A percentile compares a stretch with the other conserved stretches of the same genome.
Conservation (phyloP, 2,329 filamentous ascomycete species). For the Pseudopithomyces chartarum region DNA sequence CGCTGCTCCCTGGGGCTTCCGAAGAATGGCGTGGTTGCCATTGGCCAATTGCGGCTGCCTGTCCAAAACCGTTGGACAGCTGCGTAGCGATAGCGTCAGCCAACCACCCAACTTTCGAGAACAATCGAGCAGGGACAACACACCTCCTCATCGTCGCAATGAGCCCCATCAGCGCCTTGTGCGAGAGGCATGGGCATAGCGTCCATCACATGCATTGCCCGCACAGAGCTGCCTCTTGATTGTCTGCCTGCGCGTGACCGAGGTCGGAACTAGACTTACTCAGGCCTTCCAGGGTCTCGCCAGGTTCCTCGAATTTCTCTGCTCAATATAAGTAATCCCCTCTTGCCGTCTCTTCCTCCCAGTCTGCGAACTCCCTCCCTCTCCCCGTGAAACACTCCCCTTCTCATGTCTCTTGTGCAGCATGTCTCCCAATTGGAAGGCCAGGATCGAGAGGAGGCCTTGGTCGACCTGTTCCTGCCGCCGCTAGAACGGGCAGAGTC, state of each 20-base stretch:
- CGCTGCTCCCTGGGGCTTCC: neutral
- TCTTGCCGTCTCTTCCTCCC: constrained; percentile 9
- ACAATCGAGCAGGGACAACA: constrained; percentile 1
- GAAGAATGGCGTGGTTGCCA: neutral
- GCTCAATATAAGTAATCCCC: constrained; percentile 3
- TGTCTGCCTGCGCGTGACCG: neutral
- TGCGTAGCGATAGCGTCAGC: neutral
- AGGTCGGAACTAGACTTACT: constrained; percentile 7
- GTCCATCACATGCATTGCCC: neutral
- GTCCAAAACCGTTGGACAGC: neutral
- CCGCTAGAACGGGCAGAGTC: constrained; percentile 36
- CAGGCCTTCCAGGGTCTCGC: constrained; percentile 2
- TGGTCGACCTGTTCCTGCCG: constrained; percentile 42
- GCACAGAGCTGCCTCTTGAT: neutral
- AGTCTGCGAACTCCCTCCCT: neutral
- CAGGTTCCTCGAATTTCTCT: constrained; percentile 1
- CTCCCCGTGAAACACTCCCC: constrained; percentile 3
- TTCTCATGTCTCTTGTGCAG: constrained; percentile 57
- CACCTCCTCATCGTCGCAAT: neutral
- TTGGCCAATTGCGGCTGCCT: constrained; percentile 1
- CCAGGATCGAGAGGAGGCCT: constrained; percentile 51
- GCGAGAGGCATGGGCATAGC: neutral
- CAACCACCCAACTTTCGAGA: neutral
- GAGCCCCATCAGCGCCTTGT: neutral
- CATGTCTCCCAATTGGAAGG: constrained; percentile 58